phyloP scores from a whole-genome alignment of 2,329 filamentous ascomycete genomes.

The Aspergillus sp. region DNA sequence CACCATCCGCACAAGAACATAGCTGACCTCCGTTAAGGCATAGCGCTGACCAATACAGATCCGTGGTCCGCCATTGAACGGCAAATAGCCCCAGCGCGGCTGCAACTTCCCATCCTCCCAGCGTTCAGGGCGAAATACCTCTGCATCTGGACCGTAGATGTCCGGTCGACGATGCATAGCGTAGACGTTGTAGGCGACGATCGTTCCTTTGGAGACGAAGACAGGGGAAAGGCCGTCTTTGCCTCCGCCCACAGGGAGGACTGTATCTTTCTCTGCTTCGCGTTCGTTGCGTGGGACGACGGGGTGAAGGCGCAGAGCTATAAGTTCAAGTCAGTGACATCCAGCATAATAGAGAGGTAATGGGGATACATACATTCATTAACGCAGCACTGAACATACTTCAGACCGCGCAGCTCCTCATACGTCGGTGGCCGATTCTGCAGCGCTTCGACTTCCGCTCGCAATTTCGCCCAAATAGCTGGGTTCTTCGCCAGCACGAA shows the following conservation, averaged over 20 bases:
- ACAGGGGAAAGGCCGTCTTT: conserved; percentile 43
- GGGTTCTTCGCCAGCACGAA: too few species aligned
- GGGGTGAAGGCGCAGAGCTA: conserved; percentile 68
- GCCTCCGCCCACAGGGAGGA: conserved; percentile 64
- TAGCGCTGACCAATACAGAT: conserved; percentile 60
- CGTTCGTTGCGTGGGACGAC: conserved; percentile 76
- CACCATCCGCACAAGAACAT: conserved; percentile 39
- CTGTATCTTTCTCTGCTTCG: conserved; percentile 66
- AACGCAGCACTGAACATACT: background rate
- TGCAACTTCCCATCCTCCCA: conserved; percentile 41
- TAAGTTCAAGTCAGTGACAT: background rate
- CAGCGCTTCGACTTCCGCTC: background rate
- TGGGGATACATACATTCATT: background rate
- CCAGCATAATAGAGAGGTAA: background rate
- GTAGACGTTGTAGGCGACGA: conserved; percentile 49
- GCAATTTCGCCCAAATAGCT: background rate
- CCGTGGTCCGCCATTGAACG: conserved; percentile 52
- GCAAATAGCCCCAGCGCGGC: conserved; percentile 52
- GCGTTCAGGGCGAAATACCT: conserved; percentile 48
- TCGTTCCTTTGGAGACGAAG: conserved; percentile 48
- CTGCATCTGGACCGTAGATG: conserved; percentile 40
- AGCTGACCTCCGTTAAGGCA: conserved; percentile 57
- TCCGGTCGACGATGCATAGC: conserved; percentile 45
- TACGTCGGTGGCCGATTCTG: background rate
- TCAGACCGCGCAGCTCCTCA: background rate